Percentiles rank a stretch among this genome's conserved stretches.
phyloP scores from a whole-genome alignment of 139 green algal genomes.

The Nannochloris sp. region DNA sequence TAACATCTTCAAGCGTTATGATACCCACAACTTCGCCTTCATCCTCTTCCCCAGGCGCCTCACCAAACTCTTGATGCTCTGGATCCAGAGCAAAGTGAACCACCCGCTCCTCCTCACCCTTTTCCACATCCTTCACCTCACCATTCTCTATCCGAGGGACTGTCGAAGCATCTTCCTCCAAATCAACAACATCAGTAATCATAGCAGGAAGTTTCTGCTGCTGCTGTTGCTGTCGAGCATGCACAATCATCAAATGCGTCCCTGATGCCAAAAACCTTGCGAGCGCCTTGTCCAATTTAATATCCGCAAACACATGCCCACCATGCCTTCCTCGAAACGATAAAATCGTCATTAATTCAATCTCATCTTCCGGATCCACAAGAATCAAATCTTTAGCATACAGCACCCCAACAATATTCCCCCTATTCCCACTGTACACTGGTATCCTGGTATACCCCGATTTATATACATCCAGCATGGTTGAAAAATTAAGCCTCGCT shows the following conservation, averaged over 20 bases:
- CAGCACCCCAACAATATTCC: slow-evolving; percentile 56
- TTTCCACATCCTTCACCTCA: background rate
- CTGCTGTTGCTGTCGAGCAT: background rate
- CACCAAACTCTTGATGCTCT: slow-evolving; percentile 1
- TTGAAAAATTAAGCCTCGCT: slow-evolving; percentile 43
- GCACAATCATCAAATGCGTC: slow-evolving; percentile 48
- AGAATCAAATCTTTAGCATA: slow-evolving; percentile 68
- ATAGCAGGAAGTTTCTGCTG: background rate
- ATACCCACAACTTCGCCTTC: slow-evolving; percentile 29
- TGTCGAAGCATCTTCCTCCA: background rate
- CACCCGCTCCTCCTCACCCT: background rate
- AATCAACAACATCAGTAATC: background rate
- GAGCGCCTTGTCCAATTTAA: slow-evolving; percentile 45
- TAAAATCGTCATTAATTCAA: slow-evolving; percentile 49
- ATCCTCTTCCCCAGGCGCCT: background rate
- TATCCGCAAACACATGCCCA: slow-evolving; percentile 32
- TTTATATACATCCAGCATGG: slow-evolving; percentile 44
- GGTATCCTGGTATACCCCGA: slow-evolving; percentile 42
- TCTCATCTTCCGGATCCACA: slow-evolving; percentile 59
- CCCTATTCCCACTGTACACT: slow-evolving; percentile 34
- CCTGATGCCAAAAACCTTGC: slow-evolving; percentile 16
- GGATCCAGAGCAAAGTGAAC: slow-evolving; percentile 5
- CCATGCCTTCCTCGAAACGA: slow-evolving; percentile 30
- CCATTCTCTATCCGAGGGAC: background rate
- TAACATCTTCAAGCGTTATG: slow-evolving; percentile 60